phyloP scores from a whole-genome alignment of 345 rosid species.

The Boechera divaricarpa region DNA sequence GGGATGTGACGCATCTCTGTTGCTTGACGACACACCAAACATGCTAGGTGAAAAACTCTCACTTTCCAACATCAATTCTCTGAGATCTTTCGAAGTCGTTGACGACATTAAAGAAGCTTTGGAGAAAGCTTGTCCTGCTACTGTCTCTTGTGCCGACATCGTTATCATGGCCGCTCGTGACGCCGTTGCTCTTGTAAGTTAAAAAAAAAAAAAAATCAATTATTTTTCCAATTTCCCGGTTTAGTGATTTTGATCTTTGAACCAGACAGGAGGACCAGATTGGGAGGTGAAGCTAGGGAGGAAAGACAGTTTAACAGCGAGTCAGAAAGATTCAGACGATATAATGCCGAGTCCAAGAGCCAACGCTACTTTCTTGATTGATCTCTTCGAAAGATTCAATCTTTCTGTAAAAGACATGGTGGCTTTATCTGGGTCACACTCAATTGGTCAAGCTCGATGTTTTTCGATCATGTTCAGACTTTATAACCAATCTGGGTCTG shows the following conservation, averaged over 20 bases:
- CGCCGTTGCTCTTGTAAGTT: constrained; percentile 81
- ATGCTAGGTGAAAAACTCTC: constrained; percentile 79
- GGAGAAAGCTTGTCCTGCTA: constrained; percentile 75
- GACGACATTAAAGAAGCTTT: constrained; percentile 70
- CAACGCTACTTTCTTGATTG: constrained; percentile 14
- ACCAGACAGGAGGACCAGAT: constrained; percentile 49
- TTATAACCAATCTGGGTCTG: constrained; percentile 84
- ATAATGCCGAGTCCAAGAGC: constrained; percentile 28
- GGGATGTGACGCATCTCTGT: constrained; percentile 90
- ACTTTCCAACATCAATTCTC: constrained; percentile 74
- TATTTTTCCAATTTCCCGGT: constrained; percentile 32
- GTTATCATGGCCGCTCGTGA: constrained; percentile 86
- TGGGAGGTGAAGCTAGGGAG: constrained; percentile 28
- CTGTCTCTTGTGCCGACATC: constrained; percentile 86
- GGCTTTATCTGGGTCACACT: constrained; percentile 96
- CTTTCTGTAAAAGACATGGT: constrained; percentile 82
- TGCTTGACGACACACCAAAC: constrained; percentile 84
- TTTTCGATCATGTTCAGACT: constrained; percentile 86
- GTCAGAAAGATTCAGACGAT: constrained; percentile 13
- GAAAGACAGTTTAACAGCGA: constrained; percentile 12
- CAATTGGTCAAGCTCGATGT: constrained; percentile 88
- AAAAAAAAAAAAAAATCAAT: constrained; percentile 31
- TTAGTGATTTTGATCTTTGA: constrained; percentile 6
- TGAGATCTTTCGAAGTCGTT: constrained; percentile 71
- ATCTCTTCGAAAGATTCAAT: constrained; percentile 37